Evolutionary conservation across 2,329 filamentous ascomycete genomes (phyloP), one percentile per base, ranked within the genome.

Genomic region (Trichoderma citrinoviride): DNA sequence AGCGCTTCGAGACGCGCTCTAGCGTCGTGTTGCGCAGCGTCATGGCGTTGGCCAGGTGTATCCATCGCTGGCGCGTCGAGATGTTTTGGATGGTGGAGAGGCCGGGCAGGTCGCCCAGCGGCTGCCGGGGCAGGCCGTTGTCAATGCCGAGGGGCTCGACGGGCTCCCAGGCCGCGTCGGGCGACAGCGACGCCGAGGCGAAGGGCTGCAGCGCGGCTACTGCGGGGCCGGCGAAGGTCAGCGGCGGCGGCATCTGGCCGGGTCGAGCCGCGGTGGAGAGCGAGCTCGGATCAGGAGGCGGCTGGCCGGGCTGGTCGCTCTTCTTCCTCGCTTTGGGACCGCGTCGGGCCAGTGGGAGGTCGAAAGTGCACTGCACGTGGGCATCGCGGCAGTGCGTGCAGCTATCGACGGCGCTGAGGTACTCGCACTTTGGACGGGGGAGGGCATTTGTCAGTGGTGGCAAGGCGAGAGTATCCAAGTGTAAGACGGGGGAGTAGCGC

Each of bases 321-420:
- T 66, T 66, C 63, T 70, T 71, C 65, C 70, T 71, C n/a, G 70
- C 67, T 53, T 80, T 80, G 15, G 78, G 78, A 1, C 78, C 78
- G 61, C 78, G 72, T 67, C 75, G 71, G 10, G 73, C 76, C 40
- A 78, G 67, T 33, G 78, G 77, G 54, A 79, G 57, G 50, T 79
- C 68, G 66, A 79, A 80, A 3, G 72, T 77, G 66, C 78, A 80
- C 65, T 68, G 65, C 57, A 71, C 69, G 7, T 70, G 72, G 33
- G 73, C 72, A 55, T 74, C 69, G 25, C 71, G 73, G 67, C 77
- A 79, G 49, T 72, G 73, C 25, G 71, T 72, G 64, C 75, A 77
- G 62, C 70, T 69, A 14, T 65, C 65, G 37, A 65, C 67, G 1
- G 68, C 52, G 27, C 67, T 67, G 47, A 68, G 56, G 64, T 70